Evolutionary conservation across 176 grass and related monocot genomes (phyloP).

Genomic region (Phoenix roebelenii): DNA sequence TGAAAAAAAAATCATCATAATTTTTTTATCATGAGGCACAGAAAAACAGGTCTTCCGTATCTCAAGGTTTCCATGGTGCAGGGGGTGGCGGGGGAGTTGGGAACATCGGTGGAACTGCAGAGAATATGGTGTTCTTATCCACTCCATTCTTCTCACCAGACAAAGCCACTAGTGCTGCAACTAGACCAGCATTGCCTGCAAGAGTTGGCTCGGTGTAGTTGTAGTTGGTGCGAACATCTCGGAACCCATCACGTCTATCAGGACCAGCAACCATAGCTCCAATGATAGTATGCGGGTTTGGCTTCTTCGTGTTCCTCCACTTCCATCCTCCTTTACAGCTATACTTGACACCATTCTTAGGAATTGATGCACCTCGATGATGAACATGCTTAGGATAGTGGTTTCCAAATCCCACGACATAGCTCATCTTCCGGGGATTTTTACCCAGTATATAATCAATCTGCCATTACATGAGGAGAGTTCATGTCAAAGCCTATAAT

Average conservation of each 20-base stretch:
- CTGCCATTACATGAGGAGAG: slow-evolving; percentile 21
- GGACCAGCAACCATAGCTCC: slow-evolving; percentile 88
- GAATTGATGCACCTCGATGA: slow-evolving; percentile 86
- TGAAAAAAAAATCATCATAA: slow-evolving; percentile 13
- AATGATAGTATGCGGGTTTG: slow-evolving; percentile 60
- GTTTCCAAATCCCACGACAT: slow-evolving; percentile 58
- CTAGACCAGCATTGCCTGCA: slow-evolving; percentile 80
- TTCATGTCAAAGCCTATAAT: too few relatives aligned
- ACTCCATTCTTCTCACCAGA: slow-evolving; percentile 56
- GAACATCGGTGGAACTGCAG: slow-evolving; percentile 86
- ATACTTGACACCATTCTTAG: slow-evolving; percentile 64
- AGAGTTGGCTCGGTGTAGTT: slow-evolving; percentile 90
- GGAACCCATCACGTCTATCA: slow-evolving; percentile 69
- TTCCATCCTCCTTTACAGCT: slow-evolving; percentile 84
- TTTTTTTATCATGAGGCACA: slow-evolving; percentile 5
- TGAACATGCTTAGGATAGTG: slow-evolving; percentile 81
- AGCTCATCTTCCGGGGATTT: slow-evolving; percentile 90
- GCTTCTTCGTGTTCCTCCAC: slow-evolving; percentile 76
- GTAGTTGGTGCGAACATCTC: slow-evolving; percentile 58
- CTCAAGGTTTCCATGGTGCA: slow-evolving; percentile 79
- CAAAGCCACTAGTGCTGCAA: slow-evolving; percentile 64
- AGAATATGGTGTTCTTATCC: slow-evolving; percentile 93
- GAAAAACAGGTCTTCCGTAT: slow-evolving; percentile 1
- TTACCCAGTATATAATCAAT: slow-evolving; percentile 88
- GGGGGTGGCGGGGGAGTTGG: slow-evolving; percentile 70